Base-by-base conservation (phyloP, 495 filamentous ascomycete genomes). In the Darksidea phi region DNA sequence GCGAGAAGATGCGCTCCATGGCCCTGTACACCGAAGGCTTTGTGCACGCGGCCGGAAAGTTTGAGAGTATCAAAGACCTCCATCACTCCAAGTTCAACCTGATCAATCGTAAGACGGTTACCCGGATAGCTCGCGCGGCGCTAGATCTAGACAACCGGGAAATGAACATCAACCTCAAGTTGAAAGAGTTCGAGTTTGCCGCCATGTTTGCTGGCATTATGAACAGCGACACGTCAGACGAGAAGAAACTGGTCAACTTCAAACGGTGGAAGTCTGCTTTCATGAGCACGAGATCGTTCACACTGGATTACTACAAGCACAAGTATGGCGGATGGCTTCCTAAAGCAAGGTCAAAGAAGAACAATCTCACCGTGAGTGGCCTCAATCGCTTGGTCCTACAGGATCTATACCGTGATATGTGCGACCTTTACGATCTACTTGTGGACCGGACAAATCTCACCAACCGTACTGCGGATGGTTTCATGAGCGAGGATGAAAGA, bases 251-350 rank as follows among this genome's bases (percentile, higher is more conserved):
- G 20, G 78, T 95, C 47, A 82, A 82, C n/a, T 98, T 91, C 76
- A 88, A 90, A 62, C 79, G 79, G 41, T 97, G 95, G 94, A 88
- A 82, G 69, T 73, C 75, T 0, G 77, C 84, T 0, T 97, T 93
- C 71, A 74, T 80, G 46, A 79, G 84, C 24, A 88, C 91, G 79
- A 82, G 90, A 36, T 86, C 84, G 55, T 87, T 88, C 61, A 80
- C 88, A 15, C 77, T 96, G 49, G 76, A 78, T 49, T 88, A 90
- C 74, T 95, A 94, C 73, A 91, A 91, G 68, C 74, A 84, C 48
- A 81, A 84, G 50, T 95, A 95, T 70, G 95, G 95, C 38, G 86
- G 87, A 51, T 98, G 94, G 94, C 92, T 95, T 18, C 94, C 95
- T 36, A 94, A 92, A 71, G 91, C 90, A 0, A 83, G 79, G 50